A percentile compares a stretch with the other conserved stretches of the same genome.
Conservation (phyloP, 225 moss, liverwort and hornwort species). For the Physcomitrium patens region DNA sequence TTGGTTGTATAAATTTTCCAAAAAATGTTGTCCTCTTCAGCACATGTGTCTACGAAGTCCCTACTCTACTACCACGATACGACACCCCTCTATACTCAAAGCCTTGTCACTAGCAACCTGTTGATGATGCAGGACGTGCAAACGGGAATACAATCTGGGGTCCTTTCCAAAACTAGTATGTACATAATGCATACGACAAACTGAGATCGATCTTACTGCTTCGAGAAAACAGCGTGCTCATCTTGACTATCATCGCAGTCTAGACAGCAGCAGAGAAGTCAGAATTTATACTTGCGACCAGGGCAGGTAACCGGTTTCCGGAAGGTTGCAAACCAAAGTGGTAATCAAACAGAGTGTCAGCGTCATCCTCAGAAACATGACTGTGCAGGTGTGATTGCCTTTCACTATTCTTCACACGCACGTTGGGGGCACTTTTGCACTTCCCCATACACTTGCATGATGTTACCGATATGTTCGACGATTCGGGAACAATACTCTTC, state of each 20-base stretch:
- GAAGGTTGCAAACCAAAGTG: slow-evolving; percentile 37
- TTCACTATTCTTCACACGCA: slow-evolving; percentile 44
- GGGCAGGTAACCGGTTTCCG: not conserved
- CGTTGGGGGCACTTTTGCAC: slow-evolving; percentile 59
- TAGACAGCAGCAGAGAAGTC: slow-evolving; percentile 28
- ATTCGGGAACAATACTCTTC: slow-evolving; percentile 36
- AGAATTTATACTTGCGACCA: slow-evolving; percentile 33
- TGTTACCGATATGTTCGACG: slow-evolving; percentile 43
- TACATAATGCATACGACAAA: slow-evolving; percentile 19
- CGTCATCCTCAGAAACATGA: slow-evolving; percentile 43
- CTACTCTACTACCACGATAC: not conserved
- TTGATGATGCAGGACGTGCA: slow-evolving; percentile 32
- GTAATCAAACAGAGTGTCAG: slow-evolving; percentile 39
- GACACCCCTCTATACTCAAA: not conserved
- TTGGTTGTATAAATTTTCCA: not conserved
- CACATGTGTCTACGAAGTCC: slow-evolving; percentile 11
- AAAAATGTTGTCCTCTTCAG: slow-evolving; percentile 28
- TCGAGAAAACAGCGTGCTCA: not conserved
- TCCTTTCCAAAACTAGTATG: slow-evolving; percentile 24
- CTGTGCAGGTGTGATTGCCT: slow-evolving; percentile 41
- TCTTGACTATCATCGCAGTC: not conserved
- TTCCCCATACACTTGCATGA: slow-evolving; percentile 64
- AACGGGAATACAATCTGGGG: not conserved
- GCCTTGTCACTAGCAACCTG: slow-evolving; percentile 30
- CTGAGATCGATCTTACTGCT: not conserved